Evolutionary conservation across 1,284 basidiomycete species (phyloP).

Genomic region (Sporisorium sorghi): DNA sequence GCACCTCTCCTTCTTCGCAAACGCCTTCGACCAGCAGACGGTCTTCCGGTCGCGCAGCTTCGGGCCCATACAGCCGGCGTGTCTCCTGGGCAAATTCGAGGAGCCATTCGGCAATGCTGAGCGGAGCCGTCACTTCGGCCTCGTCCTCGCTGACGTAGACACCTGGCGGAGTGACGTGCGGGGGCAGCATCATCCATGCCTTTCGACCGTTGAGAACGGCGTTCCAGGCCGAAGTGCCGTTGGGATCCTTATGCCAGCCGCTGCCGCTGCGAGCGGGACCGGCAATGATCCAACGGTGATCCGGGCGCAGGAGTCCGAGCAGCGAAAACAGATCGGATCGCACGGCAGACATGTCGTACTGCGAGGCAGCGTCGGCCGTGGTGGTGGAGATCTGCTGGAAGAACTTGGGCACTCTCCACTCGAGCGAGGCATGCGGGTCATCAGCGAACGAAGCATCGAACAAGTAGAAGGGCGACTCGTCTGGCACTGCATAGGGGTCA

Average conservation of each 20-base stretch:
- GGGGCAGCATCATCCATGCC: slow-evolving; percentile 71
- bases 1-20: slow-evolving; percentile 69
- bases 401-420: slow-evolving; percentile 59
- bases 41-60: slow-evolving; percentile 27
- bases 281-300: slow-evolving; percentile 66
- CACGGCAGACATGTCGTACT: slow-evolving; percentile 38
- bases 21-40: slow-evolving; percentile 69
- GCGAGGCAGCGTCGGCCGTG: slow-evolving; percentile 17
- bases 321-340: slow-evolving; percentile 62
- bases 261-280: slow-evolving; percentile 60
- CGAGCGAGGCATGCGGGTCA: slow-evolving; percentile 44
- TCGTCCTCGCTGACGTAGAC: slow-evolving; percentile 70
- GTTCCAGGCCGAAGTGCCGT: slow-evolving; percentile 71
- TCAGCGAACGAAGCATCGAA: slow-evolving; percentile 62
- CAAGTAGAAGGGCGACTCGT: slow-evolving; percentile 66
- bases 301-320: slow-evolving; percentile 54
- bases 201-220: slow-evolving; percentile 70
- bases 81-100: slow-evolving; percentile 69
- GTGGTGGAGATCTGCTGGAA: slow-evolving; percentile 49
- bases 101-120: slow-evolving; percentile 71
- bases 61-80: slow-evolving; percentile 66
- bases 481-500: slow-evolving; percentile 56
- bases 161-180: slow-evolving; percentile 70
- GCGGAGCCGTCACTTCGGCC: slow-evolving; percentile 69
- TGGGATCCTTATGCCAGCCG: slow-evolving; percentile 70